These are phyloP conservation scores for Beauveria medogensis DNA, from an alignment of 2,329 filamentous ascomycete genomes.

Conservation along the genomic window DNA sequence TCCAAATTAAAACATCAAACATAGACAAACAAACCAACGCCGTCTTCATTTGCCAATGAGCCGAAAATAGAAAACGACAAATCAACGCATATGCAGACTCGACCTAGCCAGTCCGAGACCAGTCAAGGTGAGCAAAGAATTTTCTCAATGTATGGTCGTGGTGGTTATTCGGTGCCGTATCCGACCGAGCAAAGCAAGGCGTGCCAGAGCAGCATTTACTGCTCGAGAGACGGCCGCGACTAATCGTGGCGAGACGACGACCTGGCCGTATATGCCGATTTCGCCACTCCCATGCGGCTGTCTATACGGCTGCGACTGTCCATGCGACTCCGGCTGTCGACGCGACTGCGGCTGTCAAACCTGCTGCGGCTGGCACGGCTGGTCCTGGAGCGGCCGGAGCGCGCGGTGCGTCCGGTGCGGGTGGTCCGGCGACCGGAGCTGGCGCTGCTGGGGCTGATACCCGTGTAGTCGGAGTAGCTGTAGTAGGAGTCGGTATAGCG, in stretches of 20 bases:
- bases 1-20: neutral
- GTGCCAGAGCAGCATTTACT: too few species aligned
- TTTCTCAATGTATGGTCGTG: neutral
- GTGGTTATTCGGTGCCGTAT: neutral
- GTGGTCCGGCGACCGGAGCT: slow-evolving; percentile 38
- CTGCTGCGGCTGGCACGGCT: slow-evolving; percentile 19
- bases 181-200: too few species aligned
- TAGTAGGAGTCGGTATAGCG: slow-evolving; percentile 47
- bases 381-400: slow-evolving; percentile 14
- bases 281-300: slow-evolving; percentile 6
- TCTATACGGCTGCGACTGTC: neutral
- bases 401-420: slow-evolving; percentile 16
- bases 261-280: slow-evolving; percentile 24
- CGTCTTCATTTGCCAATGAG: neutral
- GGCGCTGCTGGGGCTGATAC: slow-evolving; percentile 38
- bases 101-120: neutral
- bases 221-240: neutral
- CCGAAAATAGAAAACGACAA: neutral
- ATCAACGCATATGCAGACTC: neutral
- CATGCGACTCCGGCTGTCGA: slow-evolving; percentile 1
- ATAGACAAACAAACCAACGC: neutral
- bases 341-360: slow-evolving; percentile 2
- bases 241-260: slow-evolving; percentile 13
- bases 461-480: slow-evolving; percentile 39
- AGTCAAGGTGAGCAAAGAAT: neutral